Conservation (phyloP, 2,329 filamentous ascomycete genomes). For the Scedosporium apiospermum region DNA sequence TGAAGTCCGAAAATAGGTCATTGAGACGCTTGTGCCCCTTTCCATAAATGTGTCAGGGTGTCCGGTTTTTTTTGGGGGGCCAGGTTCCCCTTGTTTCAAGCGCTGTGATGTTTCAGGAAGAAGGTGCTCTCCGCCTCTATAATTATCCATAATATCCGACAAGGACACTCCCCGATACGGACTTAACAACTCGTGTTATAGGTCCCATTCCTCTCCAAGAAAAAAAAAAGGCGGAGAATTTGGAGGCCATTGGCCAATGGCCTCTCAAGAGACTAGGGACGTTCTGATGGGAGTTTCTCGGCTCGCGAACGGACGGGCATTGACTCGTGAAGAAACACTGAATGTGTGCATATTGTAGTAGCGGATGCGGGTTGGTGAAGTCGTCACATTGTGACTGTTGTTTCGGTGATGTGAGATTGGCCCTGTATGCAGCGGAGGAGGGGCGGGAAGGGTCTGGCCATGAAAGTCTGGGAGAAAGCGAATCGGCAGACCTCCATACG, state of each 20-base stretch:
- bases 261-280: neutral
- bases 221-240: neutral
- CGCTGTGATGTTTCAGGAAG: neutral
- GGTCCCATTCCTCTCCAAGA: neutral
- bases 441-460: neutral
- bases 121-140: neutral
- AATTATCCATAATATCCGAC: neutral
- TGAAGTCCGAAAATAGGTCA: neutral
- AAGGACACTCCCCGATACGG: neutral
- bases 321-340: neutral
- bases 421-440: neutral
- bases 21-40: neutral
- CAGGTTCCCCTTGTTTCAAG: neutral
- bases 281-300: neutral
- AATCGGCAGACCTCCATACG: too few relatives aligned
- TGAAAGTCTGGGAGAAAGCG: too few relatives aligned
- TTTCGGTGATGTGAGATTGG: neutral
- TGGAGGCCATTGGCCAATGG: neutral
- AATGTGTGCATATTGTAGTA: neutral
- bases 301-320: neutral
- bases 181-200: neutral
- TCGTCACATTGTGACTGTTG: neutral
- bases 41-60: neutral
- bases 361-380: neutral
- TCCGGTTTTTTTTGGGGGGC: neutral